These are phyloP conservation scores for Atkinsonella texensis DNA, from an alignment of 2,329 filamentous ascomycete species.

Conservation along the genomic window DNA sequence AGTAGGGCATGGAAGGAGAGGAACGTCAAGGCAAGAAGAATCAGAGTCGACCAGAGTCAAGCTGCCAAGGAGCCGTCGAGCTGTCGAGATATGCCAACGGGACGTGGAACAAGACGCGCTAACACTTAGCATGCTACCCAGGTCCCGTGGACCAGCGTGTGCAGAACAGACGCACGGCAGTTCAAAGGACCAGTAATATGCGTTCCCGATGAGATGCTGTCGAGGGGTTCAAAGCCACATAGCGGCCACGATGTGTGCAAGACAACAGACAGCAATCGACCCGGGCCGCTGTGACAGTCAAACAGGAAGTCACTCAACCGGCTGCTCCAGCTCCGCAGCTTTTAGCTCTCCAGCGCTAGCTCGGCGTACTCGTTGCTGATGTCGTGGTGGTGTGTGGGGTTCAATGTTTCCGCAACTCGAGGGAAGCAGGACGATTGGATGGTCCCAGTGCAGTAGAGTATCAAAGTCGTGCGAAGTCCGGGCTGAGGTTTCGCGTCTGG, in stretches of 20 bases:
- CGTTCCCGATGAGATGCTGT: not conserved
- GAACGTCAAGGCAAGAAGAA: not conserved
- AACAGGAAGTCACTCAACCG: not conserved
- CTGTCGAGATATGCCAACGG: no score
- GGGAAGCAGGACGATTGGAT: no score
- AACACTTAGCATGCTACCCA: not conserved
- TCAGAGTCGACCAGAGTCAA: not conserved
- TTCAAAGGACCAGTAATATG: not conserved
- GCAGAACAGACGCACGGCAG: no score
- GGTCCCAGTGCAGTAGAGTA: no score
- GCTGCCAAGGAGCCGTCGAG: not conserved
- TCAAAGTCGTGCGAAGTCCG: no score
- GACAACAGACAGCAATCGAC: no score
- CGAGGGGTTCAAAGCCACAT: no score
- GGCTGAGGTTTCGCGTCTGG: no score
- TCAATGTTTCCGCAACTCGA: not conserved
- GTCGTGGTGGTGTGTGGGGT: not conserved
- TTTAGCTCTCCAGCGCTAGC: not conserved
- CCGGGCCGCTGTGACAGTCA: no score
- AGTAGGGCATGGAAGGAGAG: not conserved
- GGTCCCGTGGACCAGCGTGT: no score
- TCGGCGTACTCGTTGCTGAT: not conserved
- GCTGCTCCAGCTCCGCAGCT: not conserved
- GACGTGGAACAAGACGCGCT: no score
- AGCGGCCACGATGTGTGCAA: no score